Evolutionary conservation across 352 stramenopile species (phyloP).

Genomic region (Phytophthora sp.): DNA sequence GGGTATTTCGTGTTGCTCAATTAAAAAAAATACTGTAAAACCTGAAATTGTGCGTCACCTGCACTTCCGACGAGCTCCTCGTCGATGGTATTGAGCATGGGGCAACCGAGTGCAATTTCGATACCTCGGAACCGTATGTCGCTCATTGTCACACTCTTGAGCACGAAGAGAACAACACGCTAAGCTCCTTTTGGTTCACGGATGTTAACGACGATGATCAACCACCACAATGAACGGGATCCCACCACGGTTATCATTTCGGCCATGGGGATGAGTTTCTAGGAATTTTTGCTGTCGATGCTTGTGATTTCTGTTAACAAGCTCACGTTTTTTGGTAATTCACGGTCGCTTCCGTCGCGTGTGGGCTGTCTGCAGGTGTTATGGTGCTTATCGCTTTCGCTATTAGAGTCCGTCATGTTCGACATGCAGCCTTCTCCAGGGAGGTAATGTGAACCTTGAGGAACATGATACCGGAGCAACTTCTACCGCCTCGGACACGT

Average conservation of each 20-base stretch:
- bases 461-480: constrained; percentile 65
- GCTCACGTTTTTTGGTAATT: constrained; percentile 69
- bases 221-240: constrained; percentile 40
- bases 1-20: too few species aligned
- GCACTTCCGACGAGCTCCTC: constrained; percentile 73
- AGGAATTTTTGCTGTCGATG: constrained; percentile 69
- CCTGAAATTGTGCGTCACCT: constrained; percentile 84
- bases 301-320: constrained; percentile 70
- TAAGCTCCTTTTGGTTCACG: constrained; percentile 70
- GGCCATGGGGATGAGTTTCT: constrained; percentile 81
- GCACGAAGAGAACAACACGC: constrained; percentile 81
- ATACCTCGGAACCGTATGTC: constrained; percentile 75
- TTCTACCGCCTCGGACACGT: constrained; percentile 46
- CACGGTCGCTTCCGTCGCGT: constrained; percentile 68
- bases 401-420: constrained; percentile 62
- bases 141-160: constrained; percentile 82
- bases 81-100: constrained; percentile 54
- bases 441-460: constrained; percentile 61
- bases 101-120: constrained; percentile 68
- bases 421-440: constrained; percentile 65
- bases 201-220: constrained; percentile 52
- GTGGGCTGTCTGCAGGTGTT: constrained; percentile 73
- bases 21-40: too few species aligned
- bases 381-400: constrained; percentile 84
- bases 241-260: constrained; percentile 52